Conservation (phyloP, 371 early-diverging fungal genomes). For the Capillidium rhysosporum region DNA sequence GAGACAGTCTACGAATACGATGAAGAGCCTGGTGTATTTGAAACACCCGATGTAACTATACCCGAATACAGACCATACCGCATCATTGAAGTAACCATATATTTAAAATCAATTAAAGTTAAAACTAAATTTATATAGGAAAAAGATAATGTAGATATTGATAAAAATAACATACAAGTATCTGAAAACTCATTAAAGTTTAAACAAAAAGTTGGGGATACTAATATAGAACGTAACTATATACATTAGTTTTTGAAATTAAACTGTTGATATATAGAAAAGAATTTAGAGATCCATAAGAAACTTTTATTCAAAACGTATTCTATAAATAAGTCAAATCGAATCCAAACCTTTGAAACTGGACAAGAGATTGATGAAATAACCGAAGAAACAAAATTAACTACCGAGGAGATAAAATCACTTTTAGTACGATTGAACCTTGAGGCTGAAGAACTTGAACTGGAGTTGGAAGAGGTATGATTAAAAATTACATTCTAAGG, state of each 20-base stretch:
- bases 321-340: background rate
- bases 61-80: constrained; percentile 1
- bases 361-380: background rate
- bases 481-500: background rate
- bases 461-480: background rate
- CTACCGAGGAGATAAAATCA: background rate
- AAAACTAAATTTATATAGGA: background rate
- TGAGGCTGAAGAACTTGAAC: constrained; percentile 1
- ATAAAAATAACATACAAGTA: background rate
- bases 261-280: background rate
- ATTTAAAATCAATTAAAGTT: background rate
- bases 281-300: background rate
- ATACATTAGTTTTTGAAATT: background rate
- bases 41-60: background rate
- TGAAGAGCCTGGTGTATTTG: constrained; percentile 3
- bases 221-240: background rate
- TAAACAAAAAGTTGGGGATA: constrained; percentile 2
- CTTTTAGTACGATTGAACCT: background rate
- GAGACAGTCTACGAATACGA: background rate
- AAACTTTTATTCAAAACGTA: background rate
- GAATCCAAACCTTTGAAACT: background rate
- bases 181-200: background rate
- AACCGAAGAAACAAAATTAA: background rate
- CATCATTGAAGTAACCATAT: background rate
- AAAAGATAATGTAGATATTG: background rate